Base-by-base conservation (phyloP, 2,329 filamentous ascomycete genomes). In the Fusarium multiceps region DNA sequence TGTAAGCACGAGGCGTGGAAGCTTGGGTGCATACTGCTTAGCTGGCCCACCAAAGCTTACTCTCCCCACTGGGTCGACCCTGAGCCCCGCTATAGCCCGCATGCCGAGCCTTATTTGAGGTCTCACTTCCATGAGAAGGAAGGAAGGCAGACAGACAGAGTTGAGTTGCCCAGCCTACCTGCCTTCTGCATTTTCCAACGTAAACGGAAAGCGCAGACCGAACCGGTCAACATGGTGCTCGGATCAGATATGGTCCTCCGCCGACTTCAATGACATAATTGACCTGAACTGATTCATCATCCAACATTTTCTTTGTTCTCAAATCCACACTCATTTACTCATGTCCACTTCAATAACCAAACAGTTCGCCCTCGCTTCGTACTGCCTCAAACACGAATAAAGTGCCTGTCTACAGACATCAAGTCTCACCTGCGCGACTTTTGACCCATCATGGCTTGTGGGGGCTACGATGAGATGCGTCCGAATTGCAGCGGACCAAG, bases 371-470 rank as follows among this genome's bases (percentile, higher is more conserved):
- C 53, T 66, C 67, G 32, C 59, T 30, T 63, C 30, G 43, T 49
- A 28, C 46, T 47, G 48, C 63, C 34, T 37, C 34, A 18, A 37
- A 12, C 34, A 6, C 34, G 34, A 37, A 37, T 12, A n/a, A 37
- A 37, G 34, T 37, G 16, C 21, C 20, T 37, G 21, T 16, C 21
- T 37, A 37, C 18, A 51, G 20, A 27, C 32, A 18, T 25, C 6
- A 34, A 50, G 66, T 54, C 66, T 66, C 48, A 69, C 40, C 37
- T 74, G 72, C 71, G 72, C 71, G 72, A 73, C 72, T 74, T 74
- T 74, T 63, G 25, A 32, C 14, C 34, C 27, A 49, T 50, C 56
- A 51, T 49, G 40, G 34, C 55, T 41, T 48, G 54, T 57, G 54
- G 66, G 65, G 69, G 50, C 58, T 40, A 56, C 32, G 50, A 72